Evolutionary conservation across 1,284 basidiomycete species (phyloP).

Genomic region (Trametes pubescens): DNA sequence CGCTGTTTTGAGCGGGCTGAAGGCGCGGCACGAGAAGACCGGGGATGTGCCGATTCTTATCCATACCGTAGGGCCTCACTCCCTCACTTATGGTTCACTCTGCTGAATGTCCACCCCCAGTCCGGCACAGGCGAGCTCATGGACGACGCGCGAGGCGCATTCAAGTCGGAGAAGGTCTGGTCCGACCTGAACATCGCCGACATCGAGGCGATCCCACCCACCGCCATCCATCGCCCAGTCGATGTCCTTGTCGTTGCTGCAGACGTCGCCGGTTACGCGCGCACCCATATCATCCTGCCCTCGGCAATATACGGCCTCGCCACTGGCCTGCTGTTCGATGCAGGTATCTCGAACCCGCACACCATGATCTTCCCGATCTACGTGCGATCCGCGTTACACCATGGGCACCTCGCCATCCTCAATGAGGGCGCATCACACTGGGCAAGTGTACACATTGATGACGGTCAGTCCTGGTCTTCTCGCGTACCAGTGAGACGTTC

Average conservation of each 20-base stretch:
- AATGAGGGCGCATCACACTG: too few species aligned
- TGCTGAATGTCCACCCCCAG: not conserved
- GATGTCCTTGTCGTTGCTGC: constrained; percentile 44
- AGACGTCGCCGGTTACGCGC: constrained; percentile 43
- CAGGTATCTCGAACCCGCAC: constrained; percentile 52
- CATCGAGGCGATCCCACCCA: constrained; percentile 44
- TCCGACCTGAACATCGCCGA: constrained; percentile 45
- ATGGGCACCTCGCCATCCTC: too few species aligned
- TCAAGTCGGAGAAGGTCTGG: constrained; percentile 41
- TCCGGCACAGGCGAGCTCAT: constrained; percentile 35
- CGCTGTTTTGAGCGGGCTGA: constrained; percentile 53
- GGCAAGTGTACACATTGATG: too few species aligned
- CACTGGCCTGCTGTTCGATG: constrained; percentile 53
- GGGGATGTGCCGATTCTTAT: constrained; percentile 54
- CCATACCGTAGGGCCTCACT: constrained; percentile 51
- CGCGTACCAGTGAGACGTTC: too few species aligned
- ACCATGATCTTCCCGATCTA: not conserved
- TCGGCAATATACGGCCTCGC: constrained; percentile 58
- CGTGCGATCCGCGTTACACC: too few species aligned
- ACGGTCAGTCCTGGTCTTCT: too few species aligned
- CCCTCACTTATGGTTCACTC: too few species aligned
- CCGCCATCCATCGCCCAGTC: constrained; percentile 44
- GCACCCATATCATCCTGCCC: constrained; percentile 56
- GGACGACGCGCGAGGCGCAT: constrained; percentile 44
- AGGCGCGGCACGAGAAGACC: constrained; percentile 49